These are phyloP conservation scores for Penicillium verhagenii DNA, from an alignment of 495 filamentous ascomycete genomes.

Conservation along the genomic window DNA sequence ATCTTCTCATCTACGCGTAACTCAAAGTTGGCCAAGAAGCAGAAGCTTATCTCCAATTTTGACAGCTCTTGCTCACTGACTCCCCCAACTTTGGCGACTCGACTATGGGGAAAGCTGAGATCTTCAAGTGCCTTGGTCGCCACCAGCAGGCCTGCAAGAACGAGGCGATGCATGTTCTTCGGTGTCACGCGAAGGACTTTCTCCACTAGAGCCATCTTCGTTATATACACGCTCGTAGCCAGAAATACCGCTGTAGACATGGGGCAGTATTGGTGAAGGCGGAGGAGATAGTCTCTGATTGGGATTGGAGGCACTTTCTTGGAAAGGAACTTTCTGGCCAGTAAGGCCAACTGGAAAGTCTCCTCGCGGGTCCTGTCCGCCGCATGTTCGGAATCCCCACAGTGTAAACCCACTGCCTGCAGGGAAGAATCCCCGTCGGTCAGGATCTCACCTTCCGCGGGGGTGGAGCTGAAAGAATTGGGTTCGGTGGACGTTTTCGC, in stretches of 20 bases:
- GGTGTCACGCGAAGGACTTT: constrained; percentile 69
- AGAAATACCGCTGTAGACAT: constrained; percentile 96
- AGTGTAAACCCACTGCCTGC: constrained; percentile 32
- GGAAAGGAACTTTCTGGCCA: constrained; percentile 88
- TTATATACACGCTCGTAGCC: constrained; percentile 88
- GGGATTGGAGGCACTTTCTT: constrained; percentile 78
- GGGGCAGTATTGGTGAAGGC: constrained; percentile 87
- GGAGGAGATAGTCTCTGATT: constrained; percentile 79
- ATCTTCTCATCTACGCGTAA: constrained; percentile 66
- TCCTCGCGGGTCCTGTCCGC: constrained; percentile 12
- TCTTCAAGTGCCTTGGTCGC: constrained; percentile 95
- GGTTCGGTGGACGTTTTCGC: constrained; percentile 56
- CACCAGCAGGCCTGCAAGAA: constrained; percentile 79
- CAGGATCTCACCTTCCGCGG: constrained; percentile 55
- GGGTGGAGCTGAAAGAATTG: constrained; percentile 47
- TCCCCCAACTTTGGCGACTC: constrained; percentile 86
- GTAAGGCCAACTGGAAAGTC: constrained; percentile 39
- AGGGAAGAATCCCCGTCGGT: constrained; percentile 19
- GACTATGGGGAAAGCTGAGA: constrained; percentile 75
- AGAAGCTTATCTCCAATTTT: constrained; percentile 86
- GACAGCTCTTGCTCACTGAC: constrained; percentile 77
- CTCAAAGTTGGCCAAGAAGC: constrained; percentile 80
- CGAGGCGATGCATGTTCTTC: constrained; percentile 81
- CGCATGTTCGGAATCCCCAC: constrained; percentile 10
- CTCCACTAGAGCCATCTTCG: constrained; percentile 72